Evolutionary conservation across 208 protist species (phyloP).

Genomic region (Strigomonas oncopelti): DNA sequence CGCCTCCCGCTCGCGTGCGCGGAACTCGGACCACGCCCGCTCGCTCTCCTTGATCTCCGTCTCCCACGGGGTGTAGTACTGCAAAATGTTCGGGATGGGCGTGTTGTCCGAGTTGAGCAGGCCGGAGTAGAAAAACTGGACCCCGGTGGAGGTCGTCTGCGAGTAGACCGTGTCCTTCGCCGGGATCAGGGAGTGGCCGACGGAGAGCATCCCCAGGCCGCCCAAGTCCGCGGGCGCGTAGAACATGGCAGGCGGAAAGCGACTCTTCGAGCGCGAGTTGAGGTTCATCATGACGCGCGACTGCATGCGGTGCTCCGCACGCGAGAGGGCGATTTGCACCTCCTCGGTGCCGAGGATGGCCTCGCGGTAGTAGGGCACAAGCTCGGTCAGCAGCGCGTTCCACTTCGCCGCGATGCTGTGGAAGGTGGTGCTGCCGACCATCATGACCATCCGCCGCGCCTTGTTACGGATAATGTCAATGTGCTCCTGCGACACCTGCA

Average conservation of each 20-base stretch:
- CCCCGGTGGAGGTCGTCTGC: conserved; percentile 96
- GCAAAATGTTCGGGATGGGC: conserved; percentile 99
- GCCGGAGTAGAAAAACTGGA: conserved; percentile 99
- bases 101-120: conserved; percentile 99
- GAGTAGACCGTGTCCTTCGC: conserved; percentile 98
- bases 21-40: conserved; percentile 99
- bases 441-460: conserved; percentile 98
- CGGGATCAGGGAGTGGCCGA: conserved; percentile 99
- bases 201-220: conserved; percentile 99
- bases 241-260: conserved; percentile 99
- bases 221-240: conserved; percentile 99
- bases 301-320: conserved; percentile 99
- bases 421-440: conserved; percentile 99
- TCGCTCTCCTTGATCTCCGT: conserved; percentile 99
- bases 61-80: conserved; percentile 99
- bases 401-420: conserved; percentile 99
- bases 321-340: conserved; percentile 99
- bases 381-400: conserved; percentile 99
- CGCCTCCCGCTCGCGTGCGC: conserved; percentile 97
- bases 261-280: conserved; percentile 99
- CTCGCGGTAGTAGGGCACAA: conserved; percentile 99
- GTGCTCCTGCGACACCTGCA: conserved; percentile 96
- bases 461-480: conserved; percentile 98
- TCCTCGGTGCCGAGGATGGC: conserved; percentile 96
- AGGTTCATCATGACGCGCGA: conserved; percentile 99